Conservation (phyloP, 768 basidiomycete species). For the Tulasnella sp. region DNA sequence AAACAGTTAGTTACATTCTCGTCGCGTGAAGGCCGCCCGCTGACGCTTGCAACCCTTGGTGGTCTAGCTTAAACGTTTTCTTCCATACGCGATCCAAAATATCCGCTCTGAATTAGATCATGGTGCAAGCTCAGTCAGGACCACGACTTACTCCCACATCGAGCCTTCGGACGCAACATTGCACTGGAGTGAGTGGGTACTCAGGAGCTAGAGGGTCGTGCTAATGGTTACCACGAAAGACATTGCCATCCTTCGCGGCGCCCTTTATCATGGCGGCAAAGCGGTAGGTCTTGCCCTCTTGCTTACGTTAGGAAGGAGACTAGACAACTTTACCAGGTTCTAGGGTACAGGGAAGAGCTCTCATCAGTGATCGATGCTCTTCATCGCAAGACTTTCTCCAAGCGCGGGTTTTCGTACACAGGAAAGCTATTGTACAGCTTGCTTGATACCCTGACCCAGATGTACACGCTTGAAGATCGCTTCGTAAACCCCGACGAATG, state of each 20-base stretch:
- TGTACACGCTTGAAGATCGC: slow-evolving; percentile 69
- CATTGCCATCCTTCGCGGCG: slow-evolving; percentile 73
- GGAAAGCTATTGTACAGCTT: slow-evolving; percentile 69
- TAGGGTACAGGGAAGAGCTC: slow-evolving; percentile 59
- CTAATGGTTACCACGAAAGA: slow-evolving; percentile 50
- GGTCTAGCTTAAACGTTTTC: slow-evolving; percentile 66
- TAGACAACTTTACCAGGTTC: slow-evolving; percentile 28
- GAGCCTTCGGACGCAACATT: slow-evolving; percentile 80
- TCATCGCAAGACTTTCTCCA: slow-evolving; percentile 72
- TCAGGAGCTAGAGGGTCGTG: not conserved
- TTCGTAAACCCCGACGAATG: slow-evolving; percentile 78
- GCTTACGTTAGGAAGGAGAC: not conserved
- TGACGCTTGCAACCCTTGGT: slow-evolving; percentile 37
- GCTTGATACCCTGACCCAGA: slow-evolving; percentile 62
- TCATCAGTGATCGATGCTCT: slow-evolving; percentile 55
- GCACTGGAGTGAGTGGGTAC: slow-evolving; percentile 71
- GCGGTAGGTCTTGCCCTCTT: slow-evolving; percentile 38
- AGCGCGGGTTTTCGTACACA: slow-evolving; percentile 78
- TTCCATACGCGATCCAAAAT: slow-evolving; percentile 65
- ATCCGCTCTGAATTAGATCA: slow-evolving; percentile 81
- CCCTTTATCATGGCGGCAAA: slow-evolving; percentile 63
- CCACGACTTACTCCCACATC: slow-evolving; percentile 63
- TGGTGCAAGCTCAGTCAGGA: slow-evolving; percentile 80
- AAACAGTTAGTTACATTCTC: slow-evolving; percentile 54
- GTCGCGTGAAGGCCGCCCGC: not conserved